phyloP scores from a whole-genome alignment of 1,284 basidiomycete genomes.

The Apiotrichum gracile region DNA sequence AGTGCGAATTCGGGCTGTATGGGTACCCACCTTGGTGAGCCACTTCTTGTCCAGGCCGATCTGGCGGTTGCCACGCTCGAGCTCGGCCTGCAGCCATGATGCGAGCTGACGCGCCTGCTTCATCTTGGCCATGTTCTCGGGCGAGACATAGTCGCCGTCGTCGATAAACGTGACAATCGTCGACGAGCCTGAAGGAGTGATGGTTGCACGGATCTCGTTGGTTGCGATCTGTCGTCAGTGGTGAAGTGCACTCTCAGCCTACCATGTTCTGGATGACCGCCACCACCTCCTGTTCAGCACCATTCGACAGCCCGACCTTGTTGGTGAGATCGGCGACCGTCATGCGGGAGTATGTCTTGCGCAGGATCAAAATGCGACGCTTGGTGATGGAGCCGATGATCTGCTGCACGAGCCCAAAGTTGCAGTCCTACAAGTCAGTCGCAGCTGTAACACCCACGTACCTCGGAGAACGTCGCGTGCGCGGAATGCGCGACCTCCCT shows the following conservation, averaged over 20 bases:
- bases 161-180: constrained; percentile 31
- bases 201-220: constrained; percentile 19
- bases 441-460: constrained; percentile 12
- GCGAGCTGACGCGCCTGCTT: constrained; percentile 15
- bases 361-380: constrained; percentile 28
- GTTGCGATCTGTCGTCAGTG: constrained; percentile 12
- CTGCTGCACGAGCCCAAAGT: constrained; percentile 28
- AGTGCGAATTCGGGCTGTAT: not conserved
- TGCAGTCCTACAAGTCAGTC: constrained; percentile 31
- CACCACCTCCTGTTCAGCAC: constrained; percentile 1
- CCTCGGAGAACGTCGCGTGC: constrained; percentile 12
- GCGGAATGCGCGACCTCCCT: constrained; percentile 3
- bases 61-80: constrained; percentile 19
- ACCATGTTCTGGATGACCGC: constrained; percentile 29
- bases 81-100: constrained; percentile 18
- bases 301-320: constrained; percentile 10
- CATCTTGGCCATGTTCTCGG: constrained; percentile 14
- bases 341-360: constrained; percentile 31
- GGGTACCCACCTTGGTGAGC: constrained; percentile 31
- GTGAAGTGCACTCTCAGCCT: constrained; percentile 6
- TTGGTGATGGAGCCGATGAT: constrained; percentile 29
- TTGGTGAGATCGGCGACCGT: constrained; percentile 22
- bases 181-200: constrained; percentile 5
- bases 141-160: constrained; percentile 17
- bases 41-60: constrained; percentile 28